Conservation (phyloP, 2,329 filamentous ascomycete genomes). For the Colletotrichum viniferum region DNA sequence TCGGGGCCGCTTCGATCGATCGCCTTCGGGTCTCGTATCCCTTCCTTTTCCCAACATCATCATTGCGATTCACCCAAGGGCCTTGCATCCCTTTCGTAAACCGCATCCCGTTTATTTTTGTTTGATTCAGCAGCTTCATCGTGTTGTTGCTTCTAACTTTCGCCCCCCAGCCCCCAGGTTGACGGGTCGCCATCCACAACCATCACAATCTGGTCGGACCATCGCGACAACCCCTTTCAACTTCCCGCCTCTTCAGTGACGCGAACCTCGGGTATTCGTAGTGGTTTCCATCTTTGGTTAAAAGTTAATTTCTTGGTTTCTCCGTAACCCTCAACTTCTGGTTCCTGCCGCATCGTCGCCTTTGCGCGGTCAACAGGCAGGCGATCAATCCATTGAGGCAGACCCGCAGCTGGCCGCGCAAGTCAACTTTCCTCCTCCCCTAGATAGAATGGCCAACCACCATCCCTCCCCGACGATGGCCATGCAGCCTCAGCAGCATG, state of each 20-base stretch:
- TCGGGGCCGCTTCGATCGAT: conserved; percentile 21
- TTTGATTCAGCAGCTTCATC: neutral
- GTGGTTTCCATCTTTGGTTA: neutral
- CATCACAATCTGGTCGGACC: conserved; percentile 20
- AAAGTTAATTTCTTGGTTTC: neutral
- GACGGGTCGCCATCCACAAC: conserved; percentile 20
- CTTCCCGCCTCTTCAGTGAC: neutral
- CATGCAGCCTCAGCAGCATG: conserved; percentile 72
- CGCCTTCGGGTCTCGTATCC: conserved; percentile 20
- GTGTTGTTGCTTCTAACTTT: neutral
- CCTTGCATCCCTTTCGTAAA: neutral
- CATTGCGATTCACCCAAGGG: conserved; percentile 1
- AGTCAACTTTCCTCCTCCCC: neutral
- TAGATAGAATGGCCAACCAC: conserved; percentile 70
- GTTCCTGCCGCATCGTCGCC: neutral
- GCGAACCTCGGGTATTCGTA: neutral
- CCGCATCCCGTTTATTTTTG: neutral
- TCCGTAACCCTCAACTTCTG: neutral
- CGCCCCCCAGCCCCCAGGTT: conserved; percentile 7
- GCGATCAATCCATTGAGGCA: conserved; percentile 17
- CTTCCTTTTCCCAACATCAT: conserved; percentile 23
- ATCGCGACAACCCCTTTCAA: conserved; percentile 6
- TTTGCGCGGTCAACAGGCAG: conserved; percentile 21
- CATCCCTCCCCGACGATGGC: conserved; percentile 81
- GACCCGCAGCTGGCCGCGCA: conserved; percentile 22